Evolutionary conservation across 2,329 filamentous ascomycete genomes (phyloP), one percentile per base, ranked within the genome.

Genomic region (Escovopsis sp.): DNA sequence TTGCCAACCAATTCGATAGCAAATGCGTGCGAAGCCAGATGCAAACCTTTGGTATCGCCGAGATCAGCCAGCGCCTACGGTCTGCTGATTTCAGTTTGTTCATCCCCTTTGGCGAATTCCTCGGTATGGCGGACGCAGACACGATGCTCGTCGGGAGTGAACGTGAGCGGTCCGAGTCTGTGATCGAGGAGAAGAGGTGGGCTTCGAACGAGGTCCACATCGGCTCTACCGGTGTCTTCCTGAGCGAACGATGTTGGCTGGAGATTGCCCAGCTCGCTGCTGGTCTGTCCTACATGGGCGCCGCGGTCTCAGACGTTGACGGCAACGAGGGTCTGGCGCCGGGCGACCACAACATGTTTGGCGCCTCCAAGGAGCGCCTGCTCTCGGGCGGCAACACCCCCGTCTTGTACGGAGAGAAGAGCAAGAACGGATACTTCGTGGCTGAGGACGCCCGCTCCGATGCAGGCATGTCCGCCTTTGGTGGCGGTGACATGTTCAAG

Each of bases 1-100:
- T 98, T 45, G 88, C 90, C 41, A 98, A 98, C 47, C 90, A 98
- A 51, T 98, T 96, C 48, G 90, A 98, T 57, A 94, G 86, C 70
- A 96, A 96, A 58, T 98, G 90, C 53, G 90, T 98, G 16, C 78
- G 90, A 4, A 83, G 82, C 10, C 90, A 98, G 53, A 72, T 98
- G 1, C 88, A 96, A 52, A 93, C 86, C 0, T 84, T 96, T 46
- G 90, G 90, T 23, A 93, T 98, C 49, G 87, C 87, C 1, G 90
- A 98, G 53, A 94, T 98, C 55, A 94, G 87, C 52, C 87, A 94
- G 52, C 73, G 90, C 15, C 68, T 98, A 27, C 76, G 87, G 34
- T 88, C 88, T 37, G 88, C 88, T 0, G 90, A 98, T 55, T 96
- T 94, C 62, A 94, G 83, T 52, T 63, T 96, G 26, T 98, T 98